phyloP scores from a whole-genome alignment of 768 basidiomycete species.

The Suillus decipiens region DNA sequence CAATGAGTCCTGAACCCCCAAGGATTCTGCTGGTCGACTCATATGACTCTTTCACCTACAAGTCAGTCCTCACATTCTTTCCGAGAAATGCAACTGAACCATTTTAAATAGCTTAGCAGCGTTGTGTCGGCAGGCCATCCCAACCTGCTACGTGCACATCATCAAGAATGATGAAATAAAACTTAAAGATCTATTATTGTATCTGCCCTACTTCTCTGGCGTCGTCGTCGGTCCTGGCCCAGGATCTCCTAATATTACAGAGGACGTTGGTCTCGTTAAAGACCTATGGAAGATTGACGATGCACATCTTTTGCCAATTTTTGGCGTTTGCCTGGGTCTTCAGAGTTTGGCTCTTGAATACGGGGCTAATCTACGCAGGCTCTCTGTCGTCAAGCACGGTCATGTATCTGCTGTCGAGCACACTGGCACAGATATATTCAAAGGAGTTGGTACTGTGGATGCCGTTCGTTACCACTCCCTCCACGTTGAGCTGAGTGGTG shows the following conservation, averaged over 20 bases:
- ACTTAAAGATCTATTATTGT: constrained; percentile 49
- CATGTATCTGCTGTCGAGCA: constrained; percentile 70
- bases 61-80: constrained; percentile 48
- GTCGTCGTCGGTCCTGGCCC: constrained; percentile 80
- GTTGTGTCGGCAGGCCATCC: constrained; percentile 63
- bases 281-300: constrained; percentile 68
- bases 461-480: constrained; percentile 85
- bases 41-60: constrained; percentile 88
- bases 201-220: constrained; percentile 64
- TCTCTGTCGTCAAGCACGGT: constrained; percentile 76
- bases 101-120: constrained; percentile 60
- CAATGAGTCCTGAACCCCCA: constrained; percentile 36
- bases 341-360: constrained; percentile 72
- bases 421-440: constrained; percentile 58
- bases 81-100: constrained; percentile 5
- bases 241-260: constrained; percentile 63
- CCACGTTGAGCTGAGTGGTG: constrained; percentile 51
- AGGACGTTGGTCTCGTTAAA: constrained; percentile 69
- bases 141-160: constrained; percentile 62
- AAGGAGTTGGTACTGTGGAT: constrained; percentile 50
- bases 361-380: constrained; percentile 60
- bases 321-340: constrained; percentile 82
- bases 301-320: constrained; percentile 60
- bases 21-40: constrained; percentile 76
- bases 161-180: constrained; percentile 71